Conservation (phyloP, 2,329 filamentous ascomycete genomes). For the Rhynchosporium graminicola region DNA sequence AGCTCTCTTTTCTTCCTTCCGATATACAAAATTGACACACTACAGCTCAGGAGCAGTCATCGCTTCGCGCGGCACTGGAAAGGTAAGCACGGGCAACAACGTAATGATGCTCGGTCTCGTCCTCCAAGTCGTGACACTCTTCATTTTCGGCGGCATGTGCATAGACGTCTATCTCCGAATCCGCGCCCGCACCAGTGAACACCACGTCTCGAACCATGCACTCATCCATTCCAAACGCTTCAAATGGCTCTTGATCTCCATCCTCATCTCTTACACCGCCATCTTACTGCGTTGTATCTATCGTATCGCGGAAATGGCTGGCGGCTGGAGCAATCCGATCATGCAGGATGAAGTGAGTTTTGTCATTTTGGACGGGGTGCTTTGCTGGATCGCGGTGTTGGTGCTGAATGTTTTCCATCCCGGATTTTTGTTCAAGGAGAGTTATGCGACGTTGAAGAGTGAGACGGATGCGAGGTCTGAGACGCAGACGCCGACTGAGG, state of each 20-base stretch:
- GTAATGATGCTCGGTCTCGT: slow-evolving; percentile 44
- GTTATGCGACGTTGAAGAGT: slow-evolving; percentile 17
- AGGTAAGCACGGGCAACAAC: slow-evolving; percentile 36
- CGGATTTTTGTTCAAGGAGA: slow-evolving; percentile 25
- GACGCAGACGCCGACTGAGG: slow-evolving; percentile 8
- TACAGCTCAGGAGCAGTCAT: slow-evolving; percentile 58
- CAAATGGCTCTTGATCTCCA: slow-evolving; percentile 20
- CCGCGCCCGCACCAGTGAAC: slow-evolving; percentile 13
- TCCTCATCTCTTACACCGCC: slow-evolving; percentile 19
- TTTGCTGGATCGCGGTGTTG: slow-evolving; percentile 50
- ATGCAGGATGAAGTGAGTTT: slow-evolving; percentile 64
- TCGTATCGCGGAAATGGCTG: slow-evolving; percentile 58
- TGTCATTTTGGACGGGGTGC: slow-evolving; percentile 48
- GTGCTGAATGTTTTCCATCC: slow-evolving; percentile 50
- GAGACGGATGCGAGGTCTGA: slow-evolving; percentile 11
- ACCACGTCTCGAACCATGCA: slow-evolving; percentile 16
- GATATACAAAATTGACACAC: too few relatives aligned
- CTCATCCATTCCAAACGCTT: slow-evolving; percentile 19
- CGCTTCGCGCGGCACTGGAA: slow-evolving; percentile 51
- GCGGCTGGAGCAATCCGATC: slow-evolving; percentile 62
- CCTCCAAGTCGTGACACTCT: slow-evolving; percentile 43
- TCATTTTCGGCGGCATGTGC: slow-evolving; percentile 36
- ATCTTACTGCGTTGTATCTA: slow-evolving; percentile 27
- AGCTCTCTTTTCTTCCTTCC: too few relatives aligned
- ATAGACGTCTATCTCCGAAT: slow-evolving; percentile 27